Base-by-base conservation (phyloP, 2,329 filamentous ascomycete species). In the Elsinoe ampelina region DNA sequence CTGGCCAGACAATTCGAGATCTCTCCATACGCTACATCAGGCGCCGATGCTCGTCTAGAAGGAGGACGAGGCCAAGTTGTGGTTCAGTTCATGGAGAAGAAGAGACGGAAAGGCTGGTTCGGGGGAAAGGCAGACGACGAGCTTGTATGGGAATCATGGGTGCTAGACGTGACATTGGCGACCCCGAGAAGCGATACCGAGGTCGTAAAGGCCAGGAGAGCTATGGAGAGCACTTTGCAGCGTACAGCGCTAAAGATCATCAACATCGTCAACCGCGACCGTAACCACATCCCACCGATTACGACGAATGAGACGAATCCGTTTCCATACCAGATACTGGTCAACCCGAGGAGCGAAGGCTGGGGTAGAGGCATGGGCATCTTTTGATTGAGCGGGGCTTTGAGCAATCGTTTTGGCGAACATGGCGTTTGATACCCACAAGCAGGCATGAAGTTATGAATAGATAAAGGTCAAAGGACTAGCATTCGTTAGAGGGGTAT, bases 71-170 rank as follows among this genome's bases (percentile, higher is more conserved):
- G 87, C 30, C 84, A 89, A 69, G 82, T 95, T 61, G 83, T 84
- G 2, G 87, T 97, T 34, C 88, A 95, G 74, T 97, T 97, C 75
- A 95, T 95, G 64, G 92, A 98, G 75, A 93, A 92, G 78, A 87
- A 85, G 69, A 80, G 91, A 59, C 82, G 86, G 64, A 80, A 82
- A 1, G 91, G 87, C 70, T 85, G 77, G 63, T 77, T 88, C 71
- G 86, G 90, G 63, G 74, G 80, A 72, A 85, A 84, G 65, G 86
- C 83, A 20, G 92, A 96, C 63, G 91, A 97, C 70, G 91, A 96
- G 70, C 84, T 96, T 15, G 95, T 90, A 70, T 98, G 93, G 93
- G 93, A 97, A 77, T 84, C 83, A 67, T 98, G 93, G 93, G 89
- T 87, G 43, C 75, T 98, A 63, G 89, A 95, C 71, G 87, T 97